Base-by-base conservation (phyloP, 2,329 filamentous ascomycete species). In the Tolypocladium pustulatum region DNA sequence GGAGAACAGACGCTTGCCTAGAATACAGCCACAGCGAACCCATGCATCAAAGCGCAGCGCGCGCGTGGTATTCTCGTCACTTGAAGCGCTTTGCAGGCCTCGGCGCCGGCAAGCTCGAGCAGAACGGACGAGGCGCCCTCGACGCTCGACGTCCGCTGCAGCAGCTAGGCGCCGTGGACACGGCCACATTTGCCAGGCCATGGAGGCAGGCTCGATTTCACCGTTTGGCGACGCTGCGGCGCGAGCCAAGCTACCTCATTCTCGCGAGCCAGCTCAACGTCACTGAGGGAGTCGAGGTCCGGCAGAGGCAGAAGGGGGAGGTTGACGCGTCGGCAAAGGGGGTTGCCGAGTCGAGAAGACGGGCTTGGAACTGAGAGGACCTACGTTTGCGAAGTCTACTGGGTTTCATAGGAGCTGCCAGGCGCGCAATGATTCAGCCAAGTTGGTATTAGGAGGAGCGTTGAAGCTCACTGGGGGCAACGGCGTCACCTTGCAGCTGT, bases 41-140 rank as follows among this genome's bases (percentile, higher is more conserved):
- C 59, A 4, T 62, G 60, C 57, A 57, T 62, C 57, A 56, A 52
- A 32, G 61, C 61, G 22, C 59, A 62, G 57, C 59, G 59, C 25
- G 43, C 22, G 15, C n/a, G 25, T 9, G 46, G 43, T 17, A 56
- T 60, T 13, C 58, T 60, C 34, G 59, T 60, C 22, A 40, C 57
- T 1, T 57, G 38, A 62, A 62, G 57, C 61, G 60, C 37, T 62
- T 60, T 22, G 57, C 61, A 1, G 61, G 61, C 17, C 57, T 62
- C 5, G 61, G 61, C n/a, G 61, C 61, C 2, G 61, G 57, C 10
- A 37, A 43, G 13, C 20, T 55, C 30, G 61, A 62, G 25, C 54
- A 60, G 36, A 62, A 62, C 61, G n/a, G 40, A 43, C 40, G 20
- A 22, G 20, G 40, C 20, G n/a, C 40, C 40, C 17, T 20, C 22